phyloP scores from a whole-genome alignment of 2,329 filamentous ascomycete genomes.

The Ophiostoma piceae region DNA sequence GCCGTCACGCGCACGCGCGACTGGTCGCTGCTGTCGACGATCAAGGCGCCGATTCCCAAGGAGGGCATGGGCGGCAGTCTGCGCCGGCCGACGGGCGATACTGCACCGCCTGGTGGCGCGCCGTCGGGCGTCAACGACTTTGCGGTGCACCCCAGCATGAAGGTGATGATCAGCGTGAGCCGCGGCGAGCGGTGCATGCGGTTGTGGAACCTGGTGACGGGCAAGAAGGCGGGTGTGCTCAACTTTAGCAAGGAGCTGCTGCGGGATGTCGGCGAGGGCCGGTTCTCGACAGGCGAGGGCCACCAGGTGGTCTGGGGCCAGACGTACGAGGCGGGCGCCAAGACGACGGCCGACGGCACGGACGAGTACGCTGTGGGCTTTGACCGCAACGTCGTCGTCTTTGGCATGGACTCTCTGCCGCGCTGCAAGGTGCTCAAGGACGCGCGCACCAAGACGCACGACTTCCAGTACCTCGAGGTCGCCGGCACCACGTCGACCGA shows the following conservation, averaged over 20 bases:
- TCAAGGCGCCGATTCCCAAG: conserved; percentile 85
- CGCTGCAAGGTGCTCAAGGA: conserved; percentile 66
- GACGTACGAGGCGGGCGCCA: conserved; percentile 30
- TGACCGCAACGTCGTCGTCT: conserved; percentile 77
- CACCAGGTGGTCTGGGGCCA: conserved; percentile 67
- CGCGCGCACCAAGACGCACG: conserved; percentile 73
- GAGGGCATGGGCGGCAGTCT: conserved; percentile 38
- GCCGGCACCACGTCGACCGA: conserved; percentile 42
- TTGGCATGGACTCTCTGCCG: conserved; percentile 80
- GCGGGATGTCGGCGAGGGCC: conserved; percentile 64
- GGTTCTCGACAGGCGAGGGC: conserved; percentile 74
- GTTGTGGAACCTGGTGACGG: conserved; percentile 93
- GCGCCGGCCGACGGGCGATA: conserved; percentile 76
- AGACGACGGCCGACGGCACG: conserved; percentile 53
- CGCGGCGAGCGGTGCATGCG: conserved; percentile 88
- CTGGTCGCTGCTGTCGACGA: conserved; percentile 79
- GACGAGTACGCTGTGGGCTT: conserved; percentile 88
- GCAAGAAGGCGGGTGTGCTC: conserved; percentile 88
- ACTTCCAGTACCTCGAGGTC: conserved; percentile 64
- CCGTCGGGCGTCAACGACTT: conserved; percentile 93
- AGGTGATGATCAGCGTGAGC: conserved; percentile 89
- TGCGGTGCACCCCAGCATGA: conserved; percentile 91
- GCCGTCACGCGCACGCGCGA: conserved; percentile 82
- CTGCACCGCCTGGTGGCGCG: conserved; percentile 70
- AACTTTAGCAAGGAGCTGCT: conserved; percentile 74